Evolutionary conservation across 805 yeast genomes (phyloP).

Genomic region (Debaryomyces maramus): DNA sequence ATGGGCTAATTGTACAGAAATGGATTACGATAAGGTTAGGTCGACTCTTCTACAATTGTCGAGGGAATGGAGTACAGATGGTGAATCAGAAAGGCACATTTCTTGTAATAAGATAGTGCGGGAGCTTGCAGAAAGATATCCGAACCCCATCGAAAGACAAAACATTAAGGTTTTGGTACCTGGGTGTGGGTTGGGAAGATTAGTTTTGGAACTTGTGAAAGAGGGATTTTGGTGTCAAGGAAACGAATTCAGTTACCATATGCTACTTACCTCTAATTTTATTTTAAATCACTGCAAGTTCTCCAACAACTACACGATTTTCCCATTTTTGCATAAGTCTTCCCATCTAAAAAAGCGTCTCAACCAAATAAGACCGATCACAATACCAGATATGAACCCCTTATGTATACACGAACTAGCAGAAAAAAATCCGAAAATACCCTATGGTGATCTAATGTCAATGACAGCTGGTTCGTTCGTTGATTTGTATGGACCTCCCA

Average conservation of each 20-base stretch:
- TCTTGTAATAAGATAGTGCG: slow-evolving; percentile 41
- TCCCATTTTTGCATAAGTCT: slow-evolving; percentile 56
- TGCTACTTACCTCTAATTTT: slow-evolving; percentile 57
- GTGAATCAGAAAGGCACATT: slow-evolving; percentile 42
- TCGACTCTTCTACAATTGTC: slow-evolving; percentile 56
- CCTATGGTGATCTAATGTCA: slow-evolving; percentile 56
- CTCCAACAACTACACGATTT: slow-evolving; percentile 41
- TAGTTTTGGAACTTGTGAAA: slow-evolving; percentile 54
- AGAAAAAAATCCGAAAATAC: slow-evolving; percentile 36
- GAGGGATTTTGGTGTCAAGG: slow-evolving; percentile 65
- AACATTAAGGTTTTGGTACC: slow-evolving; percentile 52
- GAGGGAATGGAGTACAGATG: slow-evolving; percentile 65
- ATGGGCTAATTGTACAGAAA: slow-evolving; percentile 43
- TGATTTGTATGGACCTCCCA: slow-evolving; percentile 60
- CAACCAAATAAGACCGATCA: slow-evolving; percentile 51
- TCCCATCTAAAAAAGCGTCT: slow-evolving; percentile 46
- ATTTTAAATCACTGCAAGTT: slow-evolving; percentile 48
- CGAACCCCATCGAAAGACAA: slow-evolving; percentile 35
- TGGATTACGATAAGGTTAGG: slow-evolving; percentile 58
- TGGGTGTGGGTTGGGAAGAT: slow-evolving; percentile 64
- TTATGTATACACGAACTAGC: slow-evolving; percentile 31
- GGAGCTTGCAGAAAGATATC: slow-evolving; percentile 35
- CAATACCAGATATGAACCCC: slow-evolving; percentile 55
- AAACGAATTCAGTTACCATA: slow-evolving; percentile 64
- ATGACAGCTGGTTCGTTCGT: slow-evolving; percentile 74